Evolutionary conservation across 371 early-diverging fungal genomes (phyloP), one percentile per base, ranked within the genome.

Genomic region (Actinomucor elegans): DNA sequence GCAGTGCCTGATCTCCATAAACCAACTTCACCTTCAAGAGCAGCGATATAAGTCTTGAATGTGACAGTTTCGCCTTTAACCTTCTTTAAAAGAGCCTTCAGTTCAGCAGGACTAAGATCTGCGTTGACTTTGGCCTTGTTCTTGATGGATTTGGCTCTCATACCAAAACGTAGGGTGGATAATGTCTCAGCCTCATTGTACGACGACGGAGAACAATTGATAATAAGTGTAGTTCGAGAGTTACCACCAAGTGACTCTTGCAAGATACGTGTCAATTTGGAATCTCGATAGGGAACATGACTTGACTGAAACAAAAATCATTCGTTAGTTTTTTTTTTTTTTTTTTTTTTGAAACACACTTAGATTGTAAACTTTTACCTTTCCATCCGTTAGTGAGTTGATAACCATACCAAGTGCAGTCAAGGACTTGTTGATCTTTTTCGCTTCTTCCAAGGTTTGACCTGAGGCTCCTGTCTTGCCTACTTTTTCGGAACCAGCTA

Each of bases 381-480:
- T 88, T 57, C 91, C 91, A 60, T 92, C 92, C 7, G 93, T 93
- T 57, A 99, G 80, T 24, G 97, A 89, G 69, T 96, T 96, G 64
- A 99, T 99, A 56, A 99, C 99, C 92, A 95, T 99, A 49, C 99
- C 99, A 10, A 99, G 83, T 0, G 96, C 92, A 5, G 94, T 91
- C 20, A 99, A 84, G 0, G 97, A 96, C 71, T 94, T 98, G 86
- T 99, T 99, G 75, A 99, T 99, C 75, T 95, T 96, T 71, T 97
- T 96, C 53, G 99, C 98, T 75, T 99, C 99, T 75, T 99, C 97
- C 28, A 99, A 78, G 5, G 98, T 94, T 63, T 95, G 94, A 23
- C 99, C 98, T 3, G 96, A 93, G 2, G 99, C 99, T 56, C 97
- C 96, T 18, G 99, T 99, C 73, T 97, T 94, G 40, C 93, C 93